These are phyloP conservation scores for Penicillium occitanis DNA, from an alignment of 2,329 filamentous ascomycete species.

Conservation along the genomic window DNA sequence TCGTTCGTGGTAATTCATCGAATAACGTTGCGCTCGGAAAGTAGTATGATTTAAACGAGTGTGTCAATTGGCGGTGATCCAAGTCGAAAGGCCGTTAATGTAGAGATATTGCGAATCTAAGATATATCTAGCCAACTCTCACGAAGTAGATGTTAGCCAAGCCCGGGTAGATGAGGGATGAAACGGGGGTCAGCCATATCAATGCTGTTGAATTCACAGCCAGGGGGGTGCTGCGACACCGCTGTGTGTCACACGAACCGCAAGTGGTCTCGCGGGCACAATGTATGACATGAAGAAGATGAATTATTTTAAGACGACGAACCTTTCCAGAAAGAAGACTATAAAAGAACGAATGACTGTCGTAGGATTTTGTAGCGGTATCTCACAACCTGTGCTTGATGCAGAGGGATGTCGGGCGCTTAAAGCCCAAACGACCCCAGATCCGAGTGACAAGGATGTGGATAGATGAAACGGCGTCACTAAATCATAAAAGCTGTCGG, in stretches of 20 bases:
- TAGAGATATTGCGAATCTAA: background rate
- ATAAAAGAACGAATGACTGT: background rate
- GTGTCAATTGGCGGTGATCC: background rate
- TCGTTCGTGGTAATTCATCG: constrained; percentile 18
- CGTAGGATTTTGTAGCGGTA: background rate
- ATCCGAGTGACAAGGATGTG: background rate
- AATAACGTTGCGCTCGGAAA: background rate
- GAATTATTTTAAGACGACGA: background rate
- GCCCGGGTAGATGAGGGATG: constrained; percentile 5
- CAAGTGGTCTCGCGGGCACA: background rate
- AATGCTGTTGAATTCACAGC: background rate
- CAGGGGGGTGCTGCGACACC: constrained; percentile 12
- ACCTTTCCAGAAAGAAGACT: background rate
- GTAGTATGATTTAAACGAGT: background rate
- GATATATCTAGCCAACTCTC: background rate
- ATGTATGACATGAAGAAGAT: background rate
- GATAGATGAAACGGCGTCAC: background rate
- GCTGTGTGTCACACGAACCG: constrained; percentile 8
- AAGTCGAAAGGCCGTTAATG: background rate
- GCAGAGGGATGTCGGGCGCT: constrained; percentile 4
- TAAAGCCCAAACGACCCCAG: background rate
- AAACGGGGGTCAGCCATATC: constrained; percentile 8
- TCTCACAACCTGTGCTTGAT: background rate
- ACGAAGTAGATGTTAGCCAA: background rate
- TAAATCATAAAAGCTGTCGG: background rate